Base-by-base conservation (phyloP, 768 basidiomycete species). In the Coprinopsis cinerea region DNA sequence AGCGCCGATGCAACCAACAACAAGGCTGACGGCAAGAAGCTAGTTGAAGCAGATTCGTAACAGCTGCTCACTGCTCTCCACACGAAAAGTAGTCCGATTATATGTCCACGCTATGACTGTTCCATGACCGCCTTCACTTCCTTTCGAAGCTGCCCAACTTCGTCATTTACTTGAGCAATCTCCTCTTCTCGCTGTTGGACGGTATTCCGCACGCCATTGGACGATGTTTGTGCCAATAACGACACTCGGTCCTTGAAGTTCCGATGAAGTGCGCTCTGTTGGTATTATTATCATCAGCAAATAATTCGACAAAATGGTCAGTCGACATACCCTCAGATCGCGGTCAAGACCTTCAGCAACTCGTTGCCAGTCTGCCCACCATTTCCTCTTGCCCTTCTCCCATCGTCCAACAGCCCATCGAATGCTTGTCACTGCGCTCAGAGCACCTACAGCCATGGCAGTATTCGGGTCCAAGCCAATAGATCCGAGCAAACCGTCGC, bases 361-460 rank as follows among this genome's bases (percentile, higher is more conserved):
- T 43, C 87, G 71, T 17, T 58, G 59, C 72, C 80, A 84, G 60
- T 88, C 85, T 47, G 76, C 72, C 77, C 77, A 76, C 85, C 86
- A 91, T 52, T 67, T 68, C 49, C 64, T 67, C 61, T 85, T 83
- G 2, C 80, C 79, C 55, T 71, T 77, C 49, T 88, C 84, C 85
- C 86, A 90, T 51, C 69, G 70, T 11, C 78, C 76, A 4, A 84
- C 70, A 1, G 75, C 77, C 82, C 83, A 86, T 35, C 85, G 68
- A 35, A 86, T 52, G 40, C 79, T 75, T 2, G 64, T 56, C 4
- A 75, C 60, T 0, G 74, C 70, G 17, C 73, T 66, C 10, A 91
- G 60, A 48, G 75, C 68, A 11, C 83, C 85, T 0, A 78, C 62
- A 2, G 83, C 85, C 23, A 82, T 59, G 1, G 81, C 79, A 1